These are phyloP conservation scores for Aspergillus niger DNA, from an alignment of 2,329 filamentous ascomycete genomes.

Conservation along the genomic window DNA sequence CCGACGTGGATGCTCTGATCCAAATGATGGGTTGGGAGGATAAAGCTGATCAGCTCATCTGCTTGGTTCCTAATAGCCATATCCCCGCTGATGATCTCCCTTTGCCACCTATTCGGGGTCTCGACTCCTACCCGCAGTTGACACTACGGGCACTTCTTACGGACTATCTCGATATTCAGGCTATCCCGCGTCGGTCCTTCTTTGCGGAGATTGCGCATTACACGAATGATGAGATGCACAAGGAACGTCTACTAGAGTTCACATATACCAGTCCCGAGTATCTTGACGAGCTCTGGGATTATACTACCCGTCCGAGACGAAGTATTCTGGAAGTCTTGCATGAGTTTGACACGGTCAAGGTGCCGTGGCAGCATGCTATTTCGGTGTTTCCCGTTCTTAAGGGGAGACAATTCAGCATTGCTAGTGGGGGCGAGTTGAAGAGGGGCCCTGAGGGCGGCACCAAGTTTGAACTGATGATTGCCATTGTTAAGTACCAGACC, in stretches of 20 bases:
- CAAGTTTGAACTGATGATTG: conserved; percentile 72
- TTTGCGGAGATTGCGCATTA: conserved; percentile 77
- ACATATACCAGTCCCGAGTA: conserved; percentile 76
- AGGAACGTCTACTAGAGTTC: conserved; percentile 81
- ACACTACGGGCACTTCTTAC: conserved; percentile 77
- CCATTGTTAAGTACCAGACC: conserved; percentile 88
- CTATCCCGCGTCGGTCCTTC: conserved; percentile 85
- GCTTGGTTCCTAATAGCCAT: conserved; percentile 45
- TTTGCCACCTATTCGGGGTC: conserved; percentile 37
- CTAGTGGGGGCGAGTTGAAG: conserved; percentile 65
- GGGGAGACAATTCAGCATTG: conserved; percentile 92
- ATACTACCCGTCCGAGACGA: conserved; percentile 84
- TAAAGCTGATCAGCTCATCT: conserved; percentile 70
- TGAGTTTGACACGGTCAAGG: conserved; percentile 81
- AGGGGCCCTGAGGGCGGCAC: conserved; percentile 42
- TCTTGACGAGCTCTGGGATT: conserved; percentile 92
- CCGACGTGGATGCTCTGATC: conserved; percentile 78
- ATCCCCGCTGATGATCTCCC: conserved; percentile 28
- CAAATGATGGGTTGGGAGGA: conserved; percentile 74
- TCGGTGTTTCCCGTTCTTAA: conserved; percentile 78
- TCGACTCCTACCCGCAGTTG: conserved; percentile 38
- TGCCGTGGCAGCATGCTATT: conserved; percentile 73
- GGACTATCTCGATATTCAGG: conserved; percentile 84
- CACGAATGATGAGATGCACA: conserved; percentile 70
- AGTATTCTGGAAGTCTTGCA: conserved; percentile 90